These are phyloP conservation scores for Chytriomyces confervae DNA, from an alignment of 192 early-diverging fungal species.

Conservation along the genomic window DNA sequence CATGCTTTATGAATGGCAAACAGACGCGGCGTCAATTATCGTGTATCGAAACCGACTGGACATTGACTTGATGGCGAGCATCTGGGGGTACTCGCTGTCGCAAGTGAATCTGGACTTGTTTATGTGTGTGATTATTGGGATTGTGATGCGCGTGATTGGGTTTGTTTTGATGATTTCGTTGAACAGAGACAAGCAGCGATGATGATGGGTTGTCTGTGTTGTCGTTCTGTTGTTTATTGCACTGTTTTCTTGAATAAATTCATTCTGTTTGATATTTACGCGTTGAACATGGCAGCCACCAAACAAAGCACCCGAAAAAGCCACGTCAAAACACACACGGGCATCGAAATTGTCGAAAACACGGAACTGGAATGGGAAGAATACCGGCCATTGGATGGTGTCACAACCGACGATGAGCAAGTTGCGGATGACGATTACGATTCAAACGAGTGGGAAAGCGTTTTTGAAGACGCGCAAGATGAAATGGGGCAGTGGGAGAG, in stretches of 20 bases:
- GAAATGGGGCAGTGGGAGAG: no score
- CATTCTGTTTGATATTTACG: no score
- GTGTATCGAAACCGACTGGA: constrained; percentile 40
- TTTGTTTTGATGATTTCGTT: constrained; percentile 45
- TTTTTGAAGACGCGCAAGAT: no score
- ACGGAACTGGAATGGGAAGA: no score
- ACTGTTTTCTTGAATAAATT: neutral
- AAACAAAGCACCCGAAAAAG: no score
- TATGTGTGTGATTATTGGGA: constrained; percentile 51
- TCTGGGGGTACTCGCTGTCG: constrained; percentile 48
- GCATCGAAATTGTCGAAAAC: no score
- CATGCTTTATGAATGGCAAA: neutral
- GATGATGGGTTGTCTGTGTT: neutral
- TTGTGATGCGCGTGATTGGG: constrained; percentile 43
- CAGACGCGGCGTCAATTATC: constrained; percentile 31
- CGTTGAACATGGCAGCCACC: no score
- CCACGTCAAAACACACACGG: no score
- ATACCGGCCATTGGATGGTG: no score
- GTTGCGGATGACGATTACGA: no score
- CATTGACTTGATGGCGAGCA: constrained; percentile 35
- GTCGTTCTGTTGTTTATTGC: neutral
- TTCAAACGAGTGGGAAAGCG: no score
- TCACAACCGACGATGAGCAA: no score
- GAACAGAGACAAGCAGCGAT: constrained; percentile 56
- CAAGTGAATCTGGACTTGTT: constrained; percentile 43